These are phyloP conservation scores for Globisporangium cylindrosporum DNA, from an alignment of 352 stramenopile species.

Conservation along the genomic window DNA sequence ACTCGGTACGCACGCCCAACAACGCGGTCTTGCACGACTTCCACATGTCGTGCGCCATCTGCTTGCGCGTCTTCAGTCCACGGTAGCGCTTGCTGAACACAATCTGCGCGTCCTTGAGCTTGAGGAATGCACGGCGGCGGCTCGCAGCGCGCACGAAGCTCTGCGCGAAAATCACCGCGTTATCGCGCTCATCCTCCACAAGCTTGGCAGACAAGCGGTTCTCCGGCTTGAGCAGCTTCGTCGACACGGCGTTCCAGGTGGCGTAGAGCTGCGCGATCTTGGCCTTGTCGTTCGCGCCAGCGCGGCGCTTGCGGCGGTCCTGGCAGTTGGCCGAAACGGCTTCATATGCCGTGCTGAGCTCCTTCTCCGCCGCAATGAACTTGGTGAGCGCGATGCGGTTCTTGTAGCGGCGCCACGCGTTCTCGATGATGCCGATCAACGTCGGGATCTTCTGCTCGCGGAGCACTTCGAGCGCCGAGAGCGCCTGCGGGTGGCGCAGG, in stretches of 20 bases:
- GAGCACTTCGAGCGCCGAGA: slow-evolving; percentile 83
- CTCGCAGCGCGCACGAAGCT: slow-evolving; percentile 60
- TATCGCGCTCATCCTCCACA: slow-evolving; percentile 54
- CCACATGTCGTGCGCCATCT: slow-evolving; percentile 66
- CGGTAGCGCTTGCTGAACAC: slow-evolving; percentile 79
- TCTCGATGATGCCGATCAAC: slow-evolving; percentile 84
- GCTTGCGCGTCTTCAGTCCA: slow-evolving; percentile 69
- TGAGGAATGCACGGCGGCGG: slow-evolving; percentile 51
- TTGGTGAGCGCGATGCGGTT: slow-evolving; percentile 59
- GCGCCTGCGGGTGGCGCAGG: slow-evolving; percentile 83
- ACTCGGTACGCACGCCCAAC: slow-evolving; percentile 77
- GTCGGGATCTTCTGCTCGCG: slow-evolving; percentile 72
- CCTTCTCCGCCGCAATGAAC: slow-evolving; percentile 55
- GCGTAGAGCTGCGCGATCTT: slow-evolving; percentile 56
- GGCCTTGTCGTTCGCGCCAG: slow-evolving; percentile 50
- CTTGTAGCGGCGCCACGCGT: slow-evolving; percentile 81
- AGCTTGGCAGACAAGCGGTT: slow-evolving; percentile 48
- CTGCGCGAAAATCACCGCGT: slow-evolving; percentile 71
- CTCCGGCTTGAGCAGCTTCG: slow-evolving; percentile 48
- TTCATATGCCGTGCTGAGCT: slow-evolving; percentile 49
- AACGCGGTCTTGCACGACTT: slow-evolving; percentile 67
- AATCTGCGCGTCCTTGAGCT: slow-evolving; percentile 58
- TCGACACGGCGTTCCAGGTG: slow-evolving; percentile 53
- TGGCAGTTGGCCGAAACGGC: slow-evolving; percentile 63
- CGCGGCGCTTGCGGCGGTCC: slow-evolving; percentile 62